These are phyloP conservation scores for Leucocoprinus sp. DNA, from an alignment of 768 basidiomycete genomes.

Conservation along the genomic window DNA sequence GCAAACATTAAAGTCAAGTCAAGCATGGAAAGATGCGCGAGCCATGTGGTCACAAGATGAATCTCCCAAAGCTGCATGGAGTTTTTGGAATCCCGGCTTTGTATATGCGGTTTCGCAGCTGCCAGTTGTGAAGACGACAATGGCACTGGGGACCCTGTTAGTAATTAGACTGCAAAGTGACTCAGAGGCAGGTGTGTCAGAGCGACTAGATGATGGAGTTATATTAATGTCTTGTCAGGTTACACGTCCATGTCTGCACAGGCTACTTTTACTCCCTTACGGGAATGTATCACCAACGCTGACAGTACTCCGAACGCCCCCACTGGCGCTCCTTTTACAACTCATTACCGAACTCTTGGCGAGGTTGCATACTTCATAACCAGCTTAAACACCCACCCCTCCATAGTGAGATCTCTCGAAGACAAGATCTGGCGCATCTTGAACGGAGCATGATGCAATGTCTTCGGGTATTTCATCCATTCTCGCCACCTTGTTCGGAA, in stretches of 20 bases:
- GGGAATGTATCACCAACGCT: constrained; percentile 18
- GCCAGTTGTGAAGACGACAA: constrained; percentile 57
- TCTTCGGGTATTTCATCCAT: neutral
- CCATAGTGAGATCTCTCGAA: constrained; percentile 52
- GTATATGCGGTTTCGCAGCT: constrained; percentile 52
- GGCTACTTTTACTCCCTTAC: constrained; percentile 45
- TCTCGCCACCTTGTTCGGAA: too few species aligned
- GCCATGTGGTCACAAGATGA: constrained; percentile 42
- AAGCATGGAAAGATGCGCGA: constrained; percentile 53
- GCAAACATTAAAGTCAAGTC: constrained; percentile 38
- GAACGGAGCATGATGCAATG: constrained; percentile 12
- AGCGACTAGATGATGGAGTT: neutral
- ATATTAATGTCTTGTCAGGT: constrained; percentile 24
- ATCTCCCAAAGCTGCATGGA: constrained; percentile 48
- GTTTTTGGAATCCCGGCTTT: constrained; percentile 80
- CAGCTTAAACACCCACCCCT: constrained; percentile 63
- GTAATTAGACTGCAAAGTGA: constrained; percentile 64
- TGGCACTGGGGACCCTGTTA: constrained; percentile 85
- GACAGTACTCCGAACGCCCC: constrained; percentile 32
- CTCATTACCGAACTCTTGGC: constrained; percentile 86
- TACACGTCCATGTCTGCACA: constrained; percentile 62
- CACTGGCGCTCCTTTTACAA: constrained; percentile 49
- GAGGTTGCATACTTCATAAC: constrained; percentile 92
- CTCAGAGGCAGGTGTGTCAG: constrained; percentile 36
- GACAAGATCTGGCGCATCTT: constrained; percentile 45